Conservation (phyloP, 1,284 basidiomycete genomes). For the Cutaneotrichosporon arboriforme region DNA sequence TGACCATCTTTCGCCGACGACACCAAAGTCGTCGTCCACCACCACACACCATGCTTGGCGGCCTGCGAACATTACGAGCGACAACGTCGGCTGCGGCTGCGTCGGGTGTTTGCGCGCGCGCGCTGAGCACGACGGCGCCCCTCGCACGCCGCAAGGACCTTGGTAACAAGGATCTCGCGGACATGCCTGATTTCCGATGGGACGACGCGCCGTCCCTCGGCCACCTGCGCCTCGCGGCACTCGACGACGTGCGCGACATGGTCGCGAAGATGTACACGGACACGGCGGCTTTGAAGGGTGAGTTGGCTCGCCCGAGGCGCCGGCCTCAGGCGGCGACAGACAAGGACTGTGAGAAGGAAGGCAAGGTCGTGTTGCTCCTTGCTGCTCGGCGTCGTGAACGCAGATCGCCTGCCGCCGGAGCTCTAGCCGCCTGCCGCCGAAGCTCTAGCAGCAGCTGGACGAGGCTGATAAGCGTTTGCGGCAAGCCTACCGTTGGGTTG, state of each 20-base stretch:
- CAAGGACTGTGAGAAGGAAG: too few species aligned
- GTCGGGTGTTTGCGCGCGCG: slow-evolving; percentile 1
- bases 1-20: neutral
- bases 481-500: too few species aligned
- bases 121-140: neutral
- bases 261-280: slow-evolving; percentile 77
- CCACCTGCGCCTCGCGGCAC: slow-evolving; percentile 62
- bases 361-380: too few species aligned
- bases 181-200: slow-evolving; percentile 54
- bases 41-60: neutral
- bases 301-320: too few species aligned
- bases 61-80: neutral
- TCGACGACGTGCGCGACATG: slow-evolving; percentile 65
- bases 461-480: too few species aligned
- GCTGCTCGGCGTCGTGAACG: too few species aligned
- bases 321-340: too few species aligned
- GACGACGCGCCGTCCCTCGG: slow-evolving; percentile 58
- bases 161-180: slow-evolving; percentile 22
- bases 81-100: neutral
- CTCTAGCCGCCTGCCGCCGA: too few species aligned
- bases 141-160: neutral
- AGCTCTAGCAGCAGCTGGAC: too few species aligned
- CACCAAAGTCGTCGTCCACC: neutral
- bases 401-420: too few species aligned
- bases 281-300: slow-evolving; percentile 72